These are phyloP conservation scores for Syncephalastrum racemosum DNA, from an alignment of 371 early-diverging fungal species.

Conservation along the genomic window DNA sequence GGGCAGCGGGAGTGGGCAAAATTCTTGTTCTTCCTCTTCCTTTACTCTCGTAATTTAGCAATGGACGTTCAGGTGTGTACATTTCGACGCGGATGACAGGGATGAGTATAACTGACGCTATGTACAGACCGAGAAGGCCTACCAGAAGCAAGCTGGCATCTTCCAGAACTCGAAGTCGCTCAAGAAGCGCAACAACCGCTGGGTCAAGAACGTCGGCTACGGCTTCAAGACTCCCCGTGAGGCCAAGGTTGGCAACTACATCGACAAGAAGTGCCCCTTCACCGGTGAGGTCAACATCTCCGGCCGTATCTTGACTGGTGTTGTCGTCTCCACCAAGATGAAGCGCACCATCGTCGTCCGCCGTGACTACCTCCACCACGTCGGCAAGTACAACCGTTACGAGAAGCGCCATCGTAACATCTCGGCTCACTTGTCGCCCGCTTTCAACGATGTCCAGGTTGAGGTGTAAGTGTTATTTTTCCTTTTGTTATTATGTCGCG, in stretches of 20 bases:
- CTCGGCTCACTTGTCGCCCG: conserved; percentile 98
- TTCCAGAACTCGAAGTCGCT: conserved; percentile 92
- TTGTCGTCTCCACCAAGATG: conserved; percentile 98
- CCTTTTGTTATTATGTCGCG: conserved; percentile 10
- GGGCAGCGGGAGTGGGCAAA: too few species aligned
- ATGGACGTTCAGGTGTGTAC: conserved; percentile 10
- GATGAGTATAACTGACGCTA: background rate
- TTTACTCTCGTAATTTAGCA: conserved; percentile 1
- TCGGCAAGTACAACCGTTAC: conserved; percentile 99
- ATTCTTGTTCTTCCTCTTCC: conserved; percentile 12
- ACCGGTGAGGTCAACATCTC: conserved; percentile 98
- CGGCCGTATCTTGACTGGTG: conserved; percentile 98
- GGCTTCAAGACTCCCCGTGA: conserved; percentile 99
- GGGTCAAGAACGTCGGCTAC: conserved; percentile 98
- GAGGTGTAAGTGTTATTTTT: conserved; percentile 49
- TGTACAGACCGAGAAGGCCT: conserved; percentile 80
- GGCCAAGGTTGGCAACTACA: conserved; percentile 96
- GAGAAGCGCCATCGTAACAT: conserved; percentile 99
- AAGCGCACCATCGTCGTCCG: conserved; percentile 98
- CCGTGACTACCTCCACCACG: conserved; percentile 99
- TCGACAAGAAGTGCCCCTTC: conserved; percentile 99
- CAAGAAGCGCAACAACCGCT: conserved; percentile 80
- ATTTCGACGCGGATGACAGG: background rate
- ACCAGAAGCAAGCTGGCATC: conserved; percentile 96
- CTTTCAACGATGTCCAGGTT: conserved; percentile 90